phyloP scores from a whole-genome alignment of 2,329 filamentous ascomycete species.

The Chaetomium sp. region DNA sequence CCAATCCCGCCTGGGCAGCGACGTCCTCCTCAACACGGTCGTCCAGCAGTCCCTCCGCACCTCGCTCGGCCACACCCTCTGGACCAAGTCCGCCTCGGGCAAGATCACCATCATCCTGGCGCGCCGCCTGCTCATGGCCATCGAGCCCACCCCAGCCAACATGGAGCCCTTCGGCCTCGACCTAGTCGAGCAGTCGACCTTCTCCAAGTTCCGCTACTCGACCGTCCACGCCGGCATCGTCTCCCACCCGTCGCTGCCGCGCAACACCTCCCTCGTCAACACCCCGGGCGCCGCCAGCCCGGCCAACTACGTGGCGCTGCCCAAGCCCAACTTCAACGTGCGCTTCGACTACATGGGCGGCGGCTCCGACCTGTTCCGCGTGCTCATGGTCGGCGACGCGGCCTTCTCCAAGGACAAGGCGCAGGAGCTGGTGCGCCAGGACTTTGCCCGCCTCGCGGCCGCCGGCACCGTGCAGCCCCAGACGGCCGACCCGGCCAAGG shows the following conservation, averaged over 20 bases:
- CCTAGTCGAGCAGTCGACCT: constrained; percentile 37
- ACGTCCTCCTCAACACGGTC: constrained; percentile 43
- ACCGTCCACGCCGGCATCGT: constrained; percentile 41
- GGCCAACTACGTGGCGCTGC: constrained; percentile 37
- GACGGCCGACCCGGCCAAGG: constrained; percentile 16
- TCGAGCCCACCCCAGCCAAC: constrained; percentile 41
- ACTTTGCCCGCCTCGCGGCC: constrained; percentile 33
- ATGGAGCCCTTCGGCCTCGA: constrained; percentile 41
- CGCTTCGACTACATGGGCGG: constrained; percentile 36
- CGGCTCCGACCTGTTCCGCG: constrained; percentile 36
- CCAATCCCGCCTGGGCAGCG: constrained; percentile 39
- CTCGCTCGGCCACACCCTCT: constrained; percentile 37
- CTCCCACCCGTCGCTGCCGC: constrained; percentile 35
- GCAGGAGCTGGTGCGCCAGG: constrained; percentile 33
- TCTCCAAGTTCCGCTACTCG: constrained; percentile 40
- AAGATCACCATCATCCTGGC: constrained; percentile 38
- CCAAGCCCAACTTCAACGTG: constrained; percentile 36
- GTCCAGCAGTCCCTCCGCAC: constrained; percentile 40
- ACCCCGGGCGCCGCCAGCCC: constrained; percentile 35
- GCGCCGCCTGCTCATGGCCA: constrained; percentile 42
- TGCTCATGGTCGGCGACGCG: constrained; percentile 36
- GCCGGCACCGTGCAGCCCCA: constrained; percentile 31
- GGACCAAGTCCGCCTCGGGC: constrained; percentile 36
- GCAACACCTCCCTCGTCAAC: constrained; percentile 37
- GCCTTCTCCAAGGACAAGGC: constrained; percentile 31